Base-by-base conservation (phyloP, 345 rosid species). In the Eutrema yunnanense region DNA sequence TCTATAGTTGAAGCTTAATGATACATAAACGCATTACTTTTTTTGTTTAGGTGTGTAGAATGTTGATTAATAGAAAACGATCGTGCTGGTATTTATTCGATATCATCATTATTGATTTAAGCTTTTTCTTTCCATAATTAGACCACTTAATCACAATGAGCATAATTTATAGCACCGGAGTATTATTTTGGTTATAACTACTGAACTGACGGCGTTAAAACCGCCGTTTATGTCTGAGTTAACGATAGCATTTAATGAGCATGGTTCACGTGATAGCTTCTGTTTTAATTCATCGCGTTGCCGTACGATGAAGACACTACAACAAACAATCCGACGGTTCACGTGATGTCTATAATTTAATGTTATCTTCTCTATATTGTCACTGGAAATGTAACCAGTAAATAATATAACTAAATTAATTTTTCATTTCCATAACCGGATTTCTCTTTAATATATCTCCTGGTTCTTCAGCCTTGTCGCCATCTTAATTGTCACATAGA, bases 301-400 rank as follows among this genome's bases (percentile, higher is more conserved):
- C 60, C 73, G 73, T 65, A 57, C 67, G 73, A 74, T 49, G 72
- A 73, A 66, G 61, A 74, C 78, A 66, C 4, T 8, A 32, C 49
- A 58, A 74, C 72, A 67, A 66, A 40, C 67, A 58, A 49, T 66
- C 59, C 60, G 47, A 74, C 53, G 78, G 54, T 74, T 74, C 78
- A 74, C 67, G 67, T 74, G 73, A 73, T 54, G 49, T 44, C 34
- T 14, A 41, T 7, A 11, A 12, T 42, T 38, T n/a, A 11, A 29
- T 38, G 74, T 50, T 19, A 37, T 19, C 53, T 50, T 62, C 42
- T 42, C 61, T 38, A 8, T 16, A 51, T 5, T 44, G 53, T 44
- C 27, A 62, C 26, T 57, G 8, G 38, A 61, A 33, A 33, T 48
- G 33, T 33, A 32, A 9, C n/a, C 38, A 63, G 56, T 64, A 52